These are phyloP conservation scores for Rhizoctonia solani DNA, from an alignment of 1,284 basidiomycete species.

Conservation along the genomic window DNA sequence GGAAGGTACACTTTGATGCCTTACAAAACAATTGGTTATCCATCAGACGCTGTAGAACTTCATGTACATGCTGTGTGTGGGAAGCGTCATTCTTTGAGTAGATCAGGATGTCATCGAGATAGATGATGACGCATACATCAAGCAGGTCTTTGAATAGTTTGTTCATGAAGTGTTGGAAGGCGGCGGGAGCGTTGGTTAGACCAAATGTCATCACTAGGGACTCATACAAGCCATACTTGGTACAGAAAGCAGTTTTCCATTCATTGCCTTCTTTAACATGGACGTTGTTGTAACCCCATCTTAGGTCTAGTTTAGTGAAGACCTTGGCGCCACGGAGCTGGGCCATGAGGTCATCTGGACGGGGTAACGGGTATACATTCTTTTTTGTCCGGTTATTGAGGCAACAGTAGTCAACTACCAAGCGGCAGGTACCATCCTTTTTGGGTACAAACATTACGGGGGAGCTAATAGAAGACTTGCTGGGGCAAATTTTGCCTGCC, in stretches of 20 bases:
- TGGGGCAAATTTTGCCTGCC: too few species aligned
- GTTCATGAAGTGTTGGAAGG: slow-evolving; percentile 43
- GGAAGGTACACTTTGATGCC: neutral
- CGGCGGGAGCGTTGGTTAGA: slow-evolving; percentile 48
- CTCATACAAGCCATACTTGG: slow-evolving; percentile 48
- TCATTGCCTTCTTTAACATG: slow-evolving; percentile 42
- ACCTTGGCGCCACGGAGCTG: slow-evolving; percentile 38
- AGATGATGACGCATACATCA: neutral
- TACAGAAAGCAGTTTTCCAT: slow-evolving; percentile 48
- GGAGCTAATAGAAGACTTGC: too few species aligned
- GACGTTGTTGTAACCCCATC: slow-evolving; percentile 43
- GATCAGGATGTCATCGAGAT: neutral
- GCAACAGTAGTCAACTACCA: too few species aligned
- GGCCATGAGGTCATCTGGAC: slow-evolving; percentile 34
- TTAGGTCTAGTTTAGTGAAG: slow-evolving; percentile 46
- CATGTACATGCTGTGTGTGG: neutral
- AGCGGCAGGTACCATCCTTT: too few species aligned
- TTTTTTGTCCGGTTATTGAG: neutral
- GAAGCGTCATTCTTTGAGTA: neutral
- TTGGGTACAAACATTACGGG: too few species aligned
- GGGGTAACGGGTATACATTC: too few species aligned
- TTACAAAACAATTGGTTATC: neutral
- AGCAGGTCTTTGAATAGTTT: neutral
- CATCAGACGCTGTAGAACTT: neutral
- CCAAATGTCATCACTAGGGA: slow-evolving; percentile 50